Evolutionary conservation across 495 filamentous ascomycete genomes (phyloP).

Genomic region (Staphylotrichum longicolle): DNA sequence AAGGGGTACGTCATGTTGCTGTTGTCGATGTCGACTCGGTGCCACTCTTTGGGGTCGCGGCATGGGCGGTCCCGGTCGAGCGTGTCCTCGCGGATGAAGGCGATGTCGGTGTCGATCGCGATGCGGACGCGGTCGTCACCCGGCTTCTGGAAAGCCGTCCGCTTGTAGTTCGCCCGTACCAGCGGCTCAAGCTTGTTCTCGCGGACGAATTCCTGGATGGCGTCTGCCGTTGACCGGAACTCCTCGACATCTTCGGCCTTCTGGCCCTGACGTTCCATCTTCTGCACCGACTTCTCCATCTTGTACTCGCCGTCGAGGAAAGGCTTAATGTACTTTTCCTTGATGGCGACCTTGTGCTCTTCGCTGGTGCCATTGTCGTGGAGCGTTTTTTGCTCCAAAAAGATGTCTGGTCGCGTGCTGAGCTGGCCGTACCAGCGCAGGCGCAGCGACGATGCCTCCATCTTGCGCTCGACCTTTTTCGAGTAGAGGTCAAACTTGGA

Average conservation of each 20-base stretch:
- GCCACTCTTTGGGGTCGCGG: constrained; percentile 84
- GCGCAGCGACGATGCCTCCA: constrained; percentile 77
- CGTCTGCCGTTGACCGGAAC: constrained; percentile 68
- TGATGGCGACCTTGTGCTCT: constrained; percentile 78
- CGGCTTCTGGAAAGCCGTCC: constrained; percentile 95
- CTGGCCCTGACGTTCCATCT: constrained; percentile 68
- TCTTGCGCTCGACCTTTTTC: constrained; percentile 73
- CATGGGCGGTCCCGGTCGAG: constrained; percentile 82
- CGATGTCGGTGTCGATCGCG: constrained; percentile 88
- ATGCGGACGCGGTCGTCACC: constrained; percentile 87
- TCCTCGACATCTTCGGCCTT: constrained; percentile 60
- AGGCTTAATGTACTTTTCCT: constrained; percentile 87
- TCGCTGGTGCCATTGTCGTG: constrained; percentile 69
- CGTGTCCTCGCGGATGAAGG: constrained; percentile 88
- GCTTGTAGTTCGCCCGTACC: constrained; percentile 86
- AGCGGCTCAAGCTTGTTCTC: constrained; percentile 77
- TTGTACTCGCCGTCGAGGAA: constrained; percentile 86
- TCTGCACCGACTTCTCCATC: constrained; percentile 85
- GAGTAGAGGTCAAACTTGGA: constrained; percentile 79
- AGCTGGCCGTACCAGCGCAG: constrained; percentile 91
- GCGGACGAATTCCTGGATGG: constrained; percentile 77
- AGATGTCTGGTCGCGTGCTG: constrained; percentile 69
- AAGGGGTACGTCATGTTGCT: constrained; percentile 83
- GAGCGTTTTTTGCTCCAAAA: constrained; percentile 85
- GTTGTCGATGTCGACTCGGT: constrained; percentile 84